These are phyloP conservation scores for Trichoderma asperelloides DNA, from an alignment of 495 filamentous ascomycete genomes.

Conservation along the genomic window DNA sequence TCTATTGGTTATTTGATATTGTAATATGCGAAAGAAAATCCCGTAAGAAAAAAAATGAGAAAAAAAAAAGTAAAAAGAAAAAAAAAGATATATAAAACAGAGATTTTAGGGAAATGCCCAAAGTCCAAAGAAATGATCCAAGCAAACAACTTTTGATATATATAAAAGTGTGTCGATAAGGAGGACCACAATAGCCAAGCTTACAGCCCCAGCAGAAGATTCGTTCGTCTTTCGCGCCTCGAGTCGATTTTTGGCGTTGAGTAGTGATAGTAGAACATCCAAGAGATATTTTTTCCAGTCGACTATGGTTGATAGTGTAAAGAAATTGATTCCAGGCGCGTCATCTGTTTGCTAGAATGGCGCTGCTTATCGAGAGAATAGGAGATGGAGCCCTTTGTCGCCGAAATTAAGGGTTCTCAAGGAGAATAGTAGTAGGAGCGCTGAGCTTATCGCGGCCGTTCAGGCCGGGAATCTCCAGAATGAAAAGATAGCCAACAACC, in stretches of 20 bases:
- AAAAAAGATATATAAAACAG: constrained; percentile 10
- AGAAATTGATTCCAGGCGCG: not conserved
- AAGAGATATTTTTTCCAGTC: not conserved
- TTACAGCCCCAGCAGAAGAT: not conserved
- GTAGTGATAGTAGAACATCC: not conserved
- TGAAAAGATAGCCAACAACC: constrained; percentile 82
- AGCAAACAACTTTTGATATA: constrained; percentile 11
- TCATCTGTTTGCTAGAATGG: not conserved
- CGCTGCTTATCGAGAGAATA: constrained; percentile 2
- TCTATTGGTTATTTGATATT: constrained; percentile 11
- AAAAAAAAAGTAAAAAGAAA: not conserved
- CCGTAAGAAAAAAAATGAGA: not conserved
- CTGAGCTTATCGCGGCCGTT: constrained; percentile 81
- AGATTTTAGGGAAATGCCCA: constrained; percentile 5
- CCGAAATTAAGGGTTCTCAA: constrained; percentile 32
- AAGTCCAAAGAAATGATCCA: constrained; percentile 12
- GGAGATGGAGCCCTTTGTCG: not conserved
- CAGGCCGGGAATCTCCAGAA: constrained; percentile 92
- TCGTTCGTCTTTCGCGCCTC: not conserved
- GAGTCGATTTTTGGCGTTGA: not conserved
- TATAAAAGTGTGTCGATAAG: constrained; percentile 1
- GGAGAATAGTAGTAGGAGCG: constrained; percentile 76
- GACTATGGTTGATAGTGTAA: not conserved
- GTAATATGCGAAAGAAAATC: not conserved
- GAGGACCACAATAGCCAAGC: constrained; percentile 11